phyloP scores from a whole-genome alignment of 345 rosid species.

The Populus alba region DNA sequence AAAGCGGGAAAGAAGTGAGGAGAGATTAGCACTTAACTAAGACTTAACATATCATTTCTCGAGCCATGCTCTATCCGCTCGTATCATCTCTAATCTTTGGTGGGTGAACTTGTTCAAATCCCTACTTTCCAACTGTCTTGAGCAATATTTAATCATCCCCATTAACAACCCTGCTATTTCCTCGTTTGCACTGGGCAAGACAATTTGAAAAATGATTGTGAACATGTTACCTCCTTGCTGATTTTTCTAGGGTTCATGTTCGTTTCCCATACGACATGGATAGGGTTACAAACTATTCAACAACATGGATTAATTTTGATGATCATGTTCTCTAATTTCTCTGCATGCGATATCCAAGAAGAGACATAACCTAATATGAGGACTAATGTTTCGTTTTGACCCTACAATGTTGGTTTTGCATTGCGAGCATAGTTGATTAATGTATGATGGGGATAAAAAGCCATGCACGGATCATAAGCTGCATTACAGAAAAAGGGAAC shows the following conservation, averaged over 20 bases:
- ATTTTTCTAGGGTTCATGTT: constrained; percentile 11
- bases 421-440: constrained; percentile 15
- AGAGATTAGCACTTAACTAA: constrained; percentile 16
- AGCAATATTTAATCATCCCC: constrained; percentile 20
- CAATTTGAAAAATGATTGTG: constrained; percentile 29
- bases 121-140: constrained; percentile 30
- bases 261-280: constrained; percentile 8
- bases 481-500: constrained; percentile 40
- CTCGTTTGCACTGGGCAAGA: constrained; percentile 30
- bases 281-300: background rate
- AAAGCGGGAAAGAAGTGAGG: background rate
- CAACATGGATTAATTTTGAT: background rate
- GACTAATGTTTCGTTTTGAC: constrained; percentile 36
- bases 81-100: constrained; percentile 12
- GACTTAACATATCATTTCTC: constrained; percentile 44
- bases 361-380: constrained; percentile 35
- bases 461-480: constrained; percentile 28
- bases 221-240: constrained; percentile 40
- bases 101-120: constrained; percentile 36
- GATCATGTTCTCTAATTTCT: constrained; percentile 1
- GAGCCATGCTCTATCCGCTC: constrained; percentile 55
- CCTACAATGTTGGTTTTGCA: constrained; percentile 50
- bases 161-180: constrained; percentile 22
- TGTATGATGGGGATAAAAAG: constrained; percentile 27
- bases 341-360: constrained; percentile 26